These are phyloP conservation scores for Ganoderma lucidum DNA, from an alignment of 1,284 basidiomycete species.

Conservation along the genomic window DNA sequence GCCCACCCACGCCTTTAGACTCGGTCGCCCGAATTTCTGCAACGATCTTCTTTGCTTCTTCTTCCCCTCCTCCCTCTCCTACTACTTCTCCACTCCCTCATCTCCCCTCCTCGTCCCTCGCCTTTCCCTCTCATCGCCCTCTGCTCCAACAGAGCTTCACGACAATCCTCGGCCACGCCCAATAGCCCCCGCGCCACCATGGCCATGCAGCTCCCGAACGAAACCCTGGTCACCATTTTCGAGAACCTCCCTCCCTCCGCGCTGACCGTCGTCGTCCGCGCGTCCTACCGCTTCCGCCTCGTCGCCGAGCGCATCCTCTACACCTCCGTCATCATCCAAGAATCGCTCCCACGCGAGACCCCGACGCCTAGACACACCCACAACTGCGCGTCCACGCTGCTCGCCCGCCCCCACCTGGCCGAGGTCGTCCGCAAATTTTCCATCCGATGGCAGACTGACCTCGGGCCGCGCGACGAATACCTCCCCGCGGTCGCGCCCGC, in stretches of 20 bases:
- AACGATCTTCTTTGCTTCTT: conserved; percentile 5
- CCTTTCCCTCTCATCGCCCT: not conserved
- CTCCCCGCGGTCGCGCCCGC: conserved; percentile 37
- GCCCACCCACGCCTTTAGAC: conserved; percentile 19
- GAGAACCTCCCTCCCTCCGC: conserved; percentile 48
- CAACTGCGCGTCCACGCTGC: conserved; percentile 61
- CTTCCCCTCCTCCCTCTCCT: conserved; percentile 7
- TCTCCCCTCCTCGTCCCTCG: conserved; percentile 8
- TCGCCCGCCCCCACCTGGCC: conserved; percentile 52
- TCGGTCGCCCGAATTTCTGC: conserved; percentile 20
- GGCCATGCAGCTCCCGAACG: conserved; percentile 56
- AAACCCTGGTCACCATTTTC: conserved; percentile 63
- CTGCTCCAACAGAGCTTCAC: not conserved
- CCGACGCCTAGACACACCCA: conserved; percentile 54
- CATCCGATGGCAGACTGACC: conserved; percentile 60
- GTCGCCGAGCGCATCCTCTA: conserved; percentile 68
- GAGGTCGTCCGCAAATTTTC: conserved; percentile 54
- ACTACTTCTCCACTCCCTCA: conserved; percentile 1
- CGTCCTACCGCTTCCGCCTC: conserved; percentile 59
- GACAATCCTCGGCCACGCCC: conserved; percentile 2
- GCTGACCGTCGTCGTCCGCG: conserved; percentile 52
- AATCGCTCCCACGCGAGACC: conserved; percentile 52
- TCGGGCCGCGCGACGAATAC: conserved; percentile 40
- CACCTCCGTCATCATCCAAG: conserved; percentile 55
- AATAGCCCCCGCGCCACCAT: conserved; percentile 24